Evolutionary conservation across 768 basidiomycete genomes (phyloP), one percentile per base, ranked within the genome.

Genomic region (Bullera alba): DNA sequence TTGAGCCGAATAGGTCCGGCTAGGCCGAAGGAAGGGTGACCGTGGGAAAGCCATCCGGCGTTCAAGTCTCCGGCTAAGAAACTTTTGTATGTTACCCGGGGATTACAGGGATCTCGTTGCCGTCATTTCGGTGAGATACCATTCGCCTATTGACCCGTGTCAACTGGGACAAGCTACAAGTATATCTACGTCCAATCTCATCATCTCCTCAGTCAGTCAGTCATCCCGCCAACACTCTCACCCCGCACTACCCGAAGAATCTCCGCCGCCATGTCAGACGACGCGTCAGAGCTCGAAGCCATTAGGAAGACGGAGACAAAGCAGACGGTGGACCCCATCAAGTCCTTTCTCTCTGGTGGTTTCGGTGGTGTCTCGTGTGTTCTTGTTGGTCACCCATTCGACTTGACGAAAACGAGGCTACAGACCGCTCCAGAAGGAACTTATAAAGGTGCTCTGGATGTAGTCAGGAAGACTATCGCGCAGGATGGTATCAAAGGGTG

Each of bases 301-400:
- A 16, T 32, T 39, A 22, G 19, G 6, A 42, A 16, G 17, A 6
- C 26, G 19, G 48, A 45, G 5, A 42, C 45, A n/a, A 69, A 67
- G 51, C 62, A 61, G 32, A 72, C 70, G 3, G 60, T 67, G 1
- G 62, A 66, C 21, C 66, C 68, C 2, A 60, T 79, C 57, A 97
- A 95, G 75, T 82, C 89, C 3, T 97, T 99, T 75, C 77, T 93
- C 47, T 82, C 90, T 27, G 95, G 95, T 58, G 95, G 95, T 32
- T 85, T 87, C 60, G 95, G 95, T 53, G 95, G 95, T 57, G 76
- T 83, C 47, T 53, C 42, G 16, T 42, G 48, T 57, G 65, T 67
- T 0, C 58, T 65, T 36, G 61, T 65, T 88, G 93, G 95, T 1
- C 95, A 99, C 68, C 95, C 95, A 7, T 99, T 97, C 70, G 95